A percentile compares a stretch with the other conserved stretches of the same genome.
Evolutionary conservation across 768 basidiomycete species (phyloP).

Genomic region (Leucosporidium scottii): DNA sequence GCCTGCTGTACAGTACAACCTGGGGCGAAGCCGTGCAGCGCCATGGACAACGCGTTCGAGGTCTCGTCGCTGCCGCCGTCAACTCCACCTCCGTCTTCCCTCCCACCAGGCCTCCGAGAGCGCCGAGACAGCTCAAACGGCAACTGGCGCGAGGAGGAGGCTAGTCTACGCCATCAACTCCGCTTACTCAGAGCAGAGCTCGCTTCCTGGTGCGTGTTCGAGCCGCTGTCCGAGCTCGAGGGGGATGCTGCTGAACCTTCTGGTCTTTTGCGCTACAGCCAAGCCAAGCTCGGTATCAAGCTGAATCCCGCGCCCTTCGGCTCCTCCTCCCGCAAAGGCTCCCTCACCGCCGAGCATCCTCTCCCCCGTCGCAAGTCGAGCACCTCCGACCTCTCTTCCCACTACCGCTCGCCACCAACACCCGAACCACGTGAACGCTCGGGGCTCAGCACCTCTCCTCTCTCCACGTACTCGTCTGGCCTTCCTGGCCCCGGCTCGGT

Average conservation of each 20-base stretch:
- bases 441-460: background rate
- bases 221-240: background rate
- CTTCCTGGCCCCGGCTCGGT: constrained; percentile 6
- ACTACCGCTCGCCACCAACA: background rate
- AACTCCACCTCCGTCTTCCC: no score
- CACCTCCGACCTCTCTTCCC: background rate
- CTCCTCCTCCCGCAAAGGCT: background rate
- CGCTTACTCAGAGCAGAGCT: background rate
- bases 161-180: background rate
- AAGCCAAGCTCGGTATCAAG: constrained; percentile 21
- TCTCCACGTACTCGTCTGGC: background rate
- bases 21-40: background rate
- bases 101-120: no score
- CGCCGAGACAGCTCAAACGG: background rate
- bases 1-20: background rate
- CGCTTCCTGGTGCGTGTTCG: background rate
- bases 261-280: background rate
- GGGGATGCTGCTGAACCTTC: background rate
- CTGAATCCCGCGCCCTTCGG: constrained; percentile 22
- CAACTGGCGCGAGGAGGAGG: background rate
- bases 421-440: background rate
- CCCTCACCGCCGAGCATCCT: background rate
- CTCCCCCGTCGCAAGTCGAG: background rate
- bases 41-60: no score
- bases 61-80: no score